phyloP scores from a whole-genome alignment of 2,329 filamentous ascomycete species.

The Pyrenochaeta sp. region DNA sequence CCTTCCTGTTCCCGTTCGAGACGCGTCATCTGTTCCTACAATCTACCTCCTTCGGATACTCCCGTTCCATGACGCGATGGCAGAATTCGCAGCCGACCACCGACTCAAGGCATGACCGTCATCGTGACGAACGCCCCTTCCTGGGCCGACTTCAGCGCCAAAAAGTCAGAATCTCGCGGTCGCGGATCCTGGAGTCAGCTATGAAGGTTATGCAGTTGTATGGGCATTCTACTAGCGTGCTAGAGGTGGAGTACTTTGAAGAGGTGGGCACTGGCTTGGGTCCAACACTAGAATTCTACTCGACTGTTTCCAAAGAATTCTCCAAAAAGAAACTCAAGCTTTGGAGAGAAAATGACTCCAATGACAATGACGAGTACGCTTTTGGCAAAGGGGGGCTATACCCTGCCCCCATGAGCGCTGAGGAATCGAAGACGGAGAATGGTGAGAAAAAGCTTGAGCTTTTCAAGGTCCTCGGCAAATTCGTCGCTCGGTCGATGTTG shows the following conservation, averaged over 20 bases:
- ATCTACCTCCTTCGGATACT: slow-evolving; percentile 98
- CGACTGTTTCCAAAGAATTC: slow-evolving; percentile 95
- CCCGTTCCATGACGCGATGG: slow-evolving; percentile 96
- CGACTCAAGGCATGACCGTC: slow-evolving; percentile 81
- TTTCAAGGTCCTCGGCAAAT: slow-evolving; percentile 95
- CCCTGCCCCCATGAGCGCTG: slow-evolving; percentile 85
- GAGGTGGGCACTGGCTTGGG: slow-evolving; percentile 96
- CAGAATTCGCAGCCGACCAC: slow-evolving; percentile 87
- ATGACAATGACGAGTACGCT: slow-evolving; percentile 78
- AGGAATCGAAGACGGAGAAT: slow-evolving; percentile 75
- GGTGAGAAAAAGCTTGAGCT: slow-evolving; percentile 88
- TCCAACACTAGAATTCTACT: slow-evolving; percentile 97
- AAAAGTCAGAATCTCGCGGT: slow-evolving; percentile 95
- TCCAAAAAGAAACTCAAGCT: slow-evolving; percentile 96
- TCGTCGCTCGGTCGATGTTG: slow-evolving; percentile 97
- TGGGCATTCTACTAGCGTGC: slow-evolving; percentile 91
- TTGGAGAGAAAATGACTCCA: slow-evolving; percentile 89
- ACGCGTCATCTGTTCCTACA: slow-evolving; percentile 96
- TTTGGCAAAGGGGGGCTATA: slow-evolving; percentile 87
- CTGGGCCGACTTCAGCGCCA: slow-evolving; percentile 91
- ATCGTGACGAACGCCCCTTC: slow-evolving; percentile 88
- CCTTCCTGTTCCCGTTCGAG: slow-evolving; percentile 98
- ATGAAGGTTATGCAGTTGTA: slow-evolving; percentile 99
- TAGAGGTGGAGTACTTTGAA: slow-evolving; percentile 98
- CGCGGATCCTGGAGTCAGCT: slow-evolving; percentile 94